Base-by-base conservation (phyloP, 2,329 filamentous ascomycete species). In the Neurospora crassa region DNA sequence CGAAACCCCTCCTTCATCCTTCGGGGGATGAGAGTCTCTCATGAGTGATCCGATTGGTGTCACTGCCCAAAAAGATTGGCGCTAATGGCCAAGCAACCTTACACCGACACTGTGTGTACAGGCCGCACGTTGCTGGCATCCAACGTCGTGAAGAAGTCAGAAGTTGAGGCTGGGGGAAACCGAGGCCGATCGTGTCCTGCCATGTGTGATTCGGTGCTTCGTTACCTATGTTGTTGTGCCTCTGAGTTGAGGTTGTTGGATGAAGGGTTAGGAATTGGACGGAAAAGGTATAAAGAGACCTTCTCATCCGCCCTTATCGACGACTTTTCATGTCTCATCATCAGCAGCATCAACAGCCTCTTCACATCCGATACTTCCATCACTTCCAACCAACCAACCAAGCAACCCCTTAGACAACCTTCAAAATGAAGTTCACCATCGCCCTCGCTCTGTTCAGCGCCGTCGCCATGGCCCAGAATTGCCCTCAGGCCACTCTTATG, bases 401-500 rank as follows among this genome's bases (percentile, higher is more conserved):
- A 47, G 12, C n/a, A 12, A 47, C 43, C 7, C 16, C 10, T 7
- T 5, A 10, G 34, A 63, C 24, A 63, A 63, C 24, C 24, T 63
- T 18, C 29, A 34, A 34, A 18, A 63, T 63, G 53, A 63, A 63
- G 53, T 63, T 68, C 20, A 41, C 40, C 40, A 42, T 68, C 42
- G 67, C 67, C 67, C 18, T 68, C 24, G 20, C 67, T 41, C 34
- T 68, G 20, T 43, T 43, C 40, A 29, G 29, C 40, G 67, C 67
- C 40, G 18, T 42, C 20, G 67, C 40, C 67, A 45, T 43, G 40
- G 67, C 40, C 67, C 42, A 43, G 67, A 24, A 63, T 24, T 63
- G 53, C 53, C 53, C 53, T 10, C 53, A 63, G 53, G 68, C 69
- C 18, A 59, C 71, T 14, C n/a, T 53, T 34, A 70, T 72, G 41